phyloP scores from a whole-genome alignment of 345 rosid genomes.

The Alliaria petiolata region DNA sequence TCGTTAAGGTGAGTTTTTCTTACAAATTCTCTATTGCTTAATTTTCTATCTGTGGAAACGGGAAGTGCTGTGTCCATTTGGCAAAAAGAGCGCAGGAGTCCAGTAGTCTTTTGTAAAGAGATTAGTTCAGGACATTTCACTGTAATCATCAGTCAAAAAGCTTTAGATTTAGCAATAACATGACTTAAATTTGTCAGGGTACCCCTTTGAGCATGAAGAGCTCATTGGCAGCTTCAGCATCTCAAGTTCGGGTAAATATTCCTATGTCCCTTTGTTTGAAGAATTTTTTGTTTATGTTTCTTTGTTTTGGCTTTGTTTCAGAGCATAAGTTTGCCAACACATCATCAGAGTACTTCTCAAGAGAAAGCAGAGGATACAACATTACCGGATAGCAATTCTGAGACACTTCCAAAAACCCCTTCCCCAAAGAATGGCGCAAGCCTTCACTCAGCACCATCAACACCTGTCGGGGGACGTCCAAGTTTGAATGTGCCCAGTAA shows the following conservation, averaged over 20 bases:
- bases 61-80: not conserved
- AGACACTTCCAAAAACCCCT: conserved; percentile 53
- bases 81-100: not conserved
- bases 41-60: not conserved
- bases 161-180: conserved; percentile 6
- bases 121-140: not conserved
- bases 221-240: conserved; percentile 53
- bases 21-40: conserved; percentile 5
- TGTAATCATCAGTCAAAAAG: not conserved
- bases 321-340: conserved; percentile 44
- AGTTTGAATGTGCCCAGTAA: conserved; percentile 51
- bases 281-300: not conserved
- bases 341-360: conserved; percentile 49
- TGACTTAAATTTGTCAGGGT: conserved; percentile 48
- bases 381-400: conserved; percentile 65
- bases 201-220: conserved; percentile 74
- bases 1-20: conserved; percentile 61
- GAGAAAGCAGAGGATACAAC: conserved; percentile 70
- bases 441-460: conserved; percentile 52
- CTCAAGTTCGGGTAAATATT: conserved; percentile 61
- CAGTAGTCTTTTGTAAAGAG: not conserved
- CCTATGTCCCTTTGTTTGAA: not conserved
- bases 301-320: conserved; percentile 33
- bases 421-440: conserved; percentile 56
- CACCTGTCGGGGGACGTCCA: conserved; percentile 57